Percentiles rank a stretch among this genome's conserved stretches.
Evolutionary conservation across 148 eudicot genomes (phyloP).

Genomic region (Pouteria glomerata): DNA sequence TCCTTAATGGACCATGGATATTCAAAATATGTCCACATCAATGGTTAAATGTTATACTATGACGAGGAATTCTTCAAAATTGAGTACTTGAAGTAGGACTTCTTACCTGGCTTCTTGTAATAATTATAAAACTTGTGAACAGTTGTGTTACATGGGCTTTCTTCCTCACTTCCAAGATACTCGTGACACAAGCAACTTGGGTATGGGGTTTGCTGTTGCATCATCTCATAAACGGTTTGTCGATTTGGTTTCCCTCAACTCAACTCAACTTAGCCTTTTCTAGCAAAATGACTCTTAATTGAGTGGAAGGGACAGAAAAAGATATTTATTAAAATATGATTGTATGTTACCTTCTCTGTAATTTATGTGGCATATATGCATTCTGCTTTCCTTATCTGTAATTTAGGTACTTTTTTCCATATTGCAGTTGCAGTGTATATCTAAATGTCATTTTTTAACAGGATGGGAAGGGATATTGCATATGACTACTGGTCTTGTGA

Average conservation of each 20-base stretch:
- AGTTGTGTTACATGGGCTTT: background rate
- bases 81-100: background rate
- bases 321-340: too few relatives aligned
- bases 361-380: background rate
- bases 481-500: constrained; percentile 94
- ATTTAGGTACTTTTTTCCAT: background rate
- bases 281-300: too few relatives aligned
- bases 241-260: too few relatives aligned
- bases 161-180: background rate
- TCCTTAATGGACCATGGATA: background rate
- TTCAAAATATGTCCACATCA: background rate
- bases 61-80: background rate
- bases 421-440: too few relatives aligned
- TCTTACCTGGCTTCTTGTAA: background rate
- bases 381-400: background rate
- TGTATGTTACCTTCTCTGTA: background rate
- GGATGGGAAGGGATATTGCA: constrained; percentile 92
- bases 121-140: background rate
- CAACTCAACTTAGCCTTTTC: too few relatives aligned
- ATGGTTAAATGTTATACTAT: background rate
- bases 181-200: too few relatives aligned
- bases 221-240: background rate
- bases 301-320: too few relatives aligned
- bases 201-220: background rate
- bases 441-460: too few relatives aligned